Base-by-base conservation (phyloP, 192 early-diverging fungal genomes). In the Hyaloraphidium curvatum region DNA sequence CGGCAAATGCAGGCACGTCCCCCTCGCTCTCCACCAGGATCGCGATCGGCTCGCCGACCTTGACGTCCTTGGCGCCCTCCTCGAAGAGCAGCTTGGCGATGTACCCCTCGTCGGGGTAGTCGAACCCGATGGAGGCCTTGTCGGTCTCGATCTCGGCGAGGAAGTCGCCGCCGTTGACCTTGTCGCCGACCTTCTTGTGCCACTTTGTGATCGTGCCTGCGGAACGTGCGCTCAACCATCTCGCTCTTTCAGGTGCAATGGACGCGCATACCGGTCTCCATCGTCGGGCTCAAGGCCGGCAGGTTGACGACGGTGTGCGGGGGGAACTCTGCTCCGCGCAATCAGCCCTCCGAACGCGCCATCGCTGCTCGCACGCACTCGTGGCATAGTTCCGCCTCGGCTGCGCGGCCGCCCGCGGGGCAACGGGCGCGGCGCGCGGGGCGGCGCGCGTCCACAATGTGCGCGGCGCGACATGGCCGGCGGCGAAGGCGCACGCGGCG, bases 61-160 rank as follows among this genome's bases (percentile, higher is more conserved):
- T 50, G 52, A 98, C 73, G 60, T 96, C 89, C 79, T 98, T 94
- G 54, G 77, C 71, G 29, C 89, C 89, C 28, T 56, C 37, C 27
- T 61, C 52, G 57, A 82, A 65, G 64, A 98, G 73, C 57, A 94
- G 83, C 78, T 91, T 88, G 62, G 88, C 94, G 40, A 98, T 61
- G 54, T 79, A 86, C 17, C 94, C 94, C 59, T 98, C 94, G 57
- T 98, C 94, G 67, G 93, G 91, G 56, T 83, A 90, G 65, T 98
- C 94, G 53, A 98, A 89, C 61, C 95, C 94, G 89, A 98, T 95
- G 66, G 87, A 84, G 13, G 94, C 94, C 82, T 98, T 98, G 64
- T 98, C 94, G 26, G 94, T 98, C 65, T 98, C 94, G 53, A 98
- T 89, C 66, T 92, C 93, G 22, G 89, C 77, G 30, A 97, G 66